Evolutionary conservation across 2,329 filamentous ascomycete species (phyloP).

Genomic region (Botrytis cinerea): DNA sequence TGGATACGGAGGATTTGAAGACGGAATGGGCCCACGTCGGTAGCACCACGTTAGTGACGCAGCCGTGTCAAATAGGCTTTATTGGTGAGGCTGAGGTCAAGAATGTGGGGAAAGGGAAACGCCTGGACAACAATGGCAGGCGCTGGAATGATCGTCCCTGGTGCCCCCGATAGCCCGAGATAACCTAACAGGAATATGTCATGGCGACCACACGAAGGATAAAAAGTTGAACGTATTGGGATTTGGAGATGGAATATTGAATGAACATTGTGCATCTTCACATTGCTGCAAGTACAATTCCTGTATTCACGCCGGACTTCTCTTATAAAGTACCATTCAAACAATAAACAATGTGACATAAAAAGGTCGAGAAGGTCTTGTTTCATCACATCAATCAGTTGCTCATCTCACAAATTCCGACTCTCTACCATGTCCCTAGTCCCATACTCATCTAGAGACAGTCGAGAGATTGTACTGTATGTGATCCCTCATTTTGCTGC

Average conservation of each 20-base stretch:
- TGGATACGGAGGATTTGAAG: not conserved
- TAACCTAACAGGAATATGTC: not conserved
- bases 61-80: not conserved
- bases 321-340: slow-evolving; percentile 12
- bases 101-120: slow-evolving; percentile 12
- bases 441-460: slow-evolving; percentile 72
- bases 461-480: slow-evolving; percentile 78
- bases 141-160: not conserved
- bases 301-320: not conserved
- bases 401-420: not conserved
- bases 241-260: not conserved
- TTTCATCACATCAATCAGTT: not conserved
- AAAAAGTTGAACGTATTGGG: not conserved
- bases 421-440: slow-evolving; percentile 63
- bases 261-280: not conserved
- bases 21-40: not conserved
- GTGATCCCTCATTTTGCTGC: slow-evolving; percentile 43
- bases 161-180: not conserved
- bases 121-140: slow-evolving; percentile 7
- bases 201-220: not conserved
- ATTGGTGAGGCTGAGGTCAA: slow-evolving; percentile 9
- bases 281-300: not conserved
- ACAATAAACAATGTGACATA: slow-evolving; percentile 18
- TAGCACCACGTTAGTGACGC: not conserved
- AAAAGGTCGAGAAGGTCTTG: slow-evolving; percentile 15